A percentile compares a stretch with the other conserved stretches of the same genome.
Evolutionary conservation across 352 stramenopile genomes (phyloP).

Genomic region (Phytophthora megakarya): DNA sequence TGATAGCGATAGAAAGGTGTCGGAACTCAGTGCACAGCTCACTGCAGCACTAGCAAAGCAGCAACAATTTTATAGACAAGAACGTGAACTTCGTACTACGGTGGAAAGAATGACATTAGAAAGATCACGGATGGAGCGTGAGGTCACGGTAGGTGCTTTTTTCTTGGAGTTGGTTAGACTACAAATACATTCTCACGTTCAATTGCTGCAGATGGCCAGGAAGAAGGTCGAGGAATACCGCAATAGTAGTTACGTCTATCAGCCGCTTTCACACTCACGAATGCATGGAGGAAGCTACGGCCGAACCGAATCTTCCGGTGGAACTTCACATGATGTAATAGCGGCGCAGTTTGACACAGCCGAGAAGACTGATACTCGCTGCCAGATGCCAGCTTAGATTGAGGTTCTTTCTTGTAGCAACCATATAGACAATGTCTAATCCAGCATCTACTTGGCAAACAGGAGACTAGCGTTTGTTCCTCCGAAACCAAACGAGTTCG

Average conservation of each 20-base stretch:
- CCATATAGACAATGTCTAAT: too few species aligned
- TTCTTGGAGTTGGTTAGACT: background rate
- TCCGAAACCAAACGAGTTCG: conserved; percentile 98
- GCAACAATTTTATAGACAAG: conserved; percentile 73
- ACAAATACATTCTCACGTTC: background rate
- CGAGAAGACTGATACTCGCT: conserved; percentile 37
- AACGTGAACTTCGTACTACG: conserved; percentile 64
- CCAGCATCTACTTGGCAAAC: conserved; percentile 66
- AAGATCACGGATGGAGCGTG: conserved; percentile 66
- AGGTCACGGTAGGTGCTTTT: conserved; percentile 43
- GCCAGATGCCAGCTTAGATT: conserved; percentile 40
- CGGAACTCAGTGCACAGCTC: conserved; percentile 69
- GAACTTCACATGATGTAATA: conserved; percentile 1
- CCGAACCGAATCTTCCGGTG: conserved; percentile 4
- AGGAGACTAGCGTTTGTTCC: conserved; percentile 93
- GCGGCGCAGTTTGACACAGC: conserved; percentile 19
- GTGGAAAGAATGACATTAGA: conserved; percentile 68
- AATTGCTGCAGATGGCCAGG: conserved; percentile 36
- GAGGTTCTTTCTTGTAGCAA: background rate
- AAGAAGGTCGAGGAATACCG: conserved; percentile 72
- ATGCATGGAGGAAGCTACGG: conserved; percentile 16
- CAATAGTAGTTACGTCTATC: conserved; percentile 38
- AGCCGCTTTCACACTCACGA: conserved; percentile 26
- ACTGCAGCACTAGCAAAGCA: conserved; percentile 75
- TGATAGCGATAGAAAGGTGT: conserved; percentile 69